Conservation (phyloP, 164 flowering plant species). For the Vitis rotundifolia region DNA sequence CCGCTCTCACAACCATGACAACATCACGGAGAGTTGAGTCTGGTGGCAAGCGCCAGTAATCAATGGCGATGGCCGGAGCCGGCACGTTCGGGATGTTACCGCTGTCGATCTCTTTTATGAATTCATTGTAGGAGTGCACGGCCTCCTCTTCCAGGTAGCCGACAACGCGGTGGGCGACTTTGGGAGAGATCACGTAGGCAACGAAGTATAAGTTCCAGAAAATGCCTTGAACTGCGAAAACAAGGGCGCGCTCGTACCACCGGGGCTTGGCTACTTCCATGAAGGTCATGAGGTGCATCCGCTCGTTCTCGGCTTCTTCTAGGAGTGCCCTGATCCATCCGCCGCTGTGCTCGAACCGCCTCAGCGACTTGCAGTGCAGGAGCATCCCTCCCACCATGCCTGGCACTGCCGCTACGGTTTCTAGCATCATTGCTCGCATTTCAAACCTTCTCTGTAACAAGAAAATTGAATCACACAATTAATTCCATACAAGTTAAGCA, state of each 20-base stretch:
- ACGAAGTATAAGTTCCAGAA: conserved; percentile 50
- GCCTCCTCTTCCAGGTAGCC: conserved; percentile 59
- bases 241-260: conserved; percentile 46
- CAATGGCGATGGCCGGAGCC: conserved; percentile 74
- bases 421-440: conserved; percentile 50
- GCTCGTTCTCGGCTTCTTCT: conserved; percentile 54
- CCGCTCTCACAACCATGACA: conserved; percentile 63
- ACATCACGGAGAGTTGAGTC: conserved; percentile 65
- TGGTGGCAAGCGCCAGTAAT: conserved; percentile 63
- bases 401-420: conserved; percentile 54
- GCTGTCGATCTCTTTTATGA: conserved; percentile 36
- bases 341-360: conserved; percentile 51
- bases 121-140: conserved; percentile 46
- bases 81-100: conserved; percentile 44
- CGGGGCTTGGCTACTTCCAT: conserved; percentile 39
- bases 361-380: conserved; percentile 40
- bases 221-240: conserved; percentile 43
- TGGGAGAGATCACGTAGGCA: conserved; percentile 39
- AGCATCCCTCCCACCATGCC: conserved; percentile 59
- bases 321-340: conserved; percentile 56
- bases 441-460: conserved; percentile 36
- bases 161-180: conserved; percentile 45
- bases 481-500: neutral
- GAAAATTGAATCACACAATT: too few species aligned
- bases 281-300: conserved; percentile 57